These are phyloP conservation scores for Annulohypoxylon truncatum DNA, from an alignment of 2,329 filamentous ascomycete species.

Conservation along the genomic window DNA sequence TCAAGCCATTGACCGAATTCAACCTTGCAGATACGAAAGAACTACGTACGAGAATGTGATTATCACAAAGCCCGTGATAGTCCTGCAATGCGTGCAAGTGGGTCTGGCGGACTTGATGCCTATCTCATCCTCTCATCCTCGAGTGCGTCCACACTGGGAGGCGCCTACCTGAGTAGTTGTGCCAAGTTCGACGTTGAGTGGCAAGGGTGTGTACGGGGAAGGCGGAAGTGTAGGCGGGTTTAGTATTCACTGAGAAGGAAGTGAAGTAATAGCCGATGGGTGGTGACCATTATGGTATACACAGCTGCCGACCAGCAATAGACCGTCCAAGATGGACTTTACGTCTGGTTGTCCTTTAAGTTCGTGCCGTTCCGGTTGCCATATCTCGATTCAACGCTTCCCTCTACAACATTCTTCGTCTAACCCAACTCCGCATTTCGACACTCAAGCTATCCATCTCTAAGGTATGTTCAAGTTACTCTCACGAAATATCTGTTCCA, in stretches of 20 bases:
- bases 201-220: background rate
- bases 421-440: background rate
- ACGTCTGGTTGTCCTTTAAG: background rate
- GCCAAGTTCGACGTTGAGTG: background rate
- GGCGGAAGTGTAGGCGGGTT: background rate
- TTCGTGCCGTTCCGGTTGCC: background rate
- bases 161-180: background rate
- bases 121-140: background rate
- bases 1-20: background rate
- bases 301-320: background rate
- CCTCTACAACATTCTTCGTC: background rate
- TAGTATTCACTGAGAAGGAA: background rate
- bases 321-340: background rate
- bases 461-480: background rate
- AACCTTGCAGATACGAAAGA: background rate
- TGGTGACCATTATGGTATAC: background rate
- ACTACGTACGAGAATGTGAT: constrained; percentile 14
- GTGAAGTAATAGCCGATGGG: background rate
- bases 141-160: background rate
- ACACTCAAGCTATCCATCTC: background rate
- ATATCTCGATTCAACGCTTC: background rate
- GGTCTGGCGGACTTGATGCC: background rate
- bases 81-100: background rate
- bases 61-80: constrained; percentile 7
- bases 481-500: background rate